Percentiles rank a stretch among this genome's conserved stretches.
Conservation (phyloP, 2,329 filamentous ascomycete species). For the Trichophyton schoenleinii region DNA sequence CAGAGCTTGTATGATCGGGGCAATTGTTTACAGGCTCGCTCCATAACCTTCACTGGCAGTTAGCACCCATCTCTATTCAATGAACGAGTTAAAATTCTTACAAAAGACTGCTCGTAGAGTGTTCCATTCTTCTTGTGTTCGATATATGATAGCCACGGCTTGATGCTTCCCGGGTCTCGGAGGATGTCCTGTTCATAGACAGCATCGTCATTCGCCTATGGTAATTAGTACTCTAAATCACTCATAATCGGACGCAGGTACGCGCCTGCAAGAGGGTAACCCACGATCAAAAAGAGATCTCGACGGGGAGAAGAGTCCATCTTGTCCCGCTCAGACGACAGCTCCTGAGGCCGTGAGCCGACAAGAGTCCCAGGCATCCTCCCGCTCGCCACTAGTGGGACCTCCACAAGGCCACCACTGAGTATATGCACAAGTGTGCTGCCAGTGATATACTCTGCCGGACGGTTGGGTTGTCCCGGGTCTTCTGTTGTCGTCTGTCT, state of each 20-base stretch:
- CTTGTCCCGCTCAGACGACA: constrained; percentile 33
- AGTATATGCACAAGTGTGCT: constrained; percentile 1
- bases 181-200: constrained; percentile 94
- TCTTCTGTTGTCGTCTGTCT: background rate
- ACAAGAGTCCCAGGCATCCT: constrained; percentile 40
- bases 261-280: constrained; percentile 13
- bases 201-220: constrained; percentile 71
- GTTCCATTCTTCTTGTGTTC: constrained; percentile 83
- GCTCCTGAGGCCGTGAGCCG: constrained; percentile 34
- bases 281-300: constrained; percentile 36
- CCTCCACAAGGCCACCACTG: constrained; percentile 13
- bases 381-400: constrained; percentile 25
- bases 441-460: background rate
- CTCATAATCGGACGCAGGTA: constrained; percentile 9
- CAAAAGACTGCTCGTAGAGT: constrained; percentile 70
- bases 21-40: constrained; percentile 77
- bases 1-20: constrained; percentile 96
- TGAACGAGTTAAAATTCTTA: constrained; percentile 22
- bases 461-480: background rate
- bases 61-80: background rate
- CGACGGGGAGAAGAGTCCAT: constrained; percentile 27
- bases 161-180: constrained; percentile 70
- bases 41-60: constrained; percentile 47
- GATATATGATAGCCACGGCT: constrained; percentile 91
- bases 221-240: constrained; percentile 25